These are phyloP conservation scores for Cenchrus fungigraminus DNA, from an alignment of 176 grass and related monocot genomes.

Conservation along the genomic window DNA sequence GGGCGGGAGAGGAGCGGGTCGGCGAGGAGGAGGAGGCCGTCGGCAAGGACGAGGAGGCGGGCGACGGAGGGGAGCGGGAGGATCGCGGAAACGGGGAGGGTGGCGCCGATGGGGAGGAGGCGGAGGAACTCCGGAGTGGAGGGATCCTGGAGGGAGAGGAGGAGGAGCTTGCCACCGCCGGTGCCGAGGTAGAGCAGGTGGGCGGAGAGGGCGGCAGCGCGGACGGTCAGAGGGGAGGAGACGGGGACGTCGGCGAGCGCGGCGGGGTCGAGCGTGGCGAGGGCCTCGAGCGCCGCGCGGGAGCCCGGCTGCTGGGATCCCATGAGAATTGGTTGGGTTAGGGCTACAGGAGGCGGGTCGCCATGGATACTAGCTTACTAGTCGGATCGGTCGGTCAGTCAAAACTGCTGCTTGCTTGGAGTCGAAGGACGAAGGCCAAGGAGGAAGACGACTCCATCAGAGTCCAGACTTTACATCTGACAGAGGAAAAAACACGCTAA, in stretches of 20 bases:
- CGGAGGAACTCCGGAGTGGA: slow-evolving; percentile 57
- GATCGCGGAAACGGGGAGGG: slow-evolving; percentile 64
- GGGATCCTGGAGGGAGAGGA: slow-evolving; percentile 53
- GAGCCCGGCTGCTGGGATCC: slow-evolving; percentile 43
- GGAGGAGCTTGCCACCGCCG: slow-evolving; percentile 84
- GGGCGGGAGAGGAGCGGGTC: slow-evolving; percentile 69
- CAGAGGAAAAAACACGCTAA: not conserved
- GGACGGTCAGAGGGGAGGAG: slow-evolving; percentile 76
- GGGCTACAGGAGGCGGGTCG: slow-evolving; percentile 16
- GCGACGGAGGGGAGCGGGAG: slow-evolving; percentile 67
- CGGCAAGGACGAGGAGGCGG: slow-evolving; percentile 68
- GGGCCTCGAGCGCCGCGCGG: slow-evolving; percentile 58
- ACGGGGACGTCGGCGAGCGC: slow-evolving; percentile 58
- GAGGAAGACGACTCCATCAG: slow-evolving; percentile 37
- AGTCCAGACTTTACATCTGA: not conserved
- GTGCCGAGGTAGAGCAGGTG: slow-evolving; percentile 82
- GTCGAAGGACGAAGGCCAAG: slow-evolving; percentile 19
- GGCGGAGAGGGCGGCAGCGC: slow-evolving; percentile 61
- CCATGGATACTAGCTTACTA: slow-evolving; percentile 8
- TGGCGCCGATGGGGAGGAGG: slow-evolving; percentile 54
- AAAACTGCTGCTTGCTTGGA: slow-evolving; percentile 2
- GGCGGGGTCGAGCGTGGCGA: slow-evolving; percentile 77
- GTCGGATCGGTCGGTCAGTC: not conserved
- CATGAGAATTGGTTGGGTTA: slow-evolving; percentile 33
- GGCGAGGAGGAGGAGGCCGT: slow-evolving; percentile 65